Evolutionary conservation across 768 basidiomycete species (phyloP), one percentile per base, ranked within the genome.

Genomic region (Macrolepiota dolichaula): DNA sequence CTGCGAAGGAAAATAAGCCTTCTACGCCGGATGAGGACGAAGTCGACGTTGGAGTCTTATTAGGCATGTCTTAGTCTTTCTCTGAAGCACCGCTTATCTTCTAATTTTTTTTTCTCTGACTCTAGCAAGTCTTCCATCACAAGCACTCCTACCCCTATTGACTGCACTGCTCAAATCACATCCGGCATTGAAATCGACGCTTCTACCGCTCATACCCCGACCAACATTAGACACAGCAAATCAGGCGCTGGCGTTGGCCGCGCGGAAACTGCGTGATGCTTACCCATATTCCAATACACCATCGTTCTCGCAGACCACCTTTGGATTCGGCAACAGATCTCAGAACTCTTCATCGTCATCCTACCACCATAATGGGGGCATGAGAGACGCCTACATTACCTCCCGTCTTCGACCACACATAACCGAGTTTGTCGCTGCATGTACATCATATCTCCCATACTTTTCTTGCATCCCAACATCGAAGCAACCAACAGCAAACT

Each of bases 391-490:
- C 5, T 94, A 94, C 71, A 81, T 94, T 64, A 73, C 85, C 40
- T 90, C 87, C 17, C 82, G 92, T 57, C 77, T 94, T 17, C 83
- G 87, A 51, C 87, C 89, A 15, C 86, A 88, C 71, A 85, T 93
- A 53, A 75, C 79, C 55, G 92, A 93, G 55, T 94, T 91, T 65
- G 85, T 88, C 32, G 82, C 92, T 2, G 83, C 87, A 32, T 90
- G 84, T 71, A 81, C 86, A 71, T 88, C 92, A 5, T 94, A 94
- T 70, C 83, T 94, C 51, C 91, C 90, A 2, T 94, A 94, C 70
- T 94, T 94, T 70, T 89, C 91, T 22, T 87, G 83, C 65, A 71
- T 82, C 55, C 69, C 79, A 13, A 57, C 67, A 44, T 59, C 73
- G 27, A 51, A 69, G 55, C 62, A 67, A 63, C 55, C 64, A 59